Percentiles rank a stretch among this genome's conserved stretches.
Conservation (phyloP, 768 basidiomycete species). For the Phanerodontia chrysosporium region DNA sequence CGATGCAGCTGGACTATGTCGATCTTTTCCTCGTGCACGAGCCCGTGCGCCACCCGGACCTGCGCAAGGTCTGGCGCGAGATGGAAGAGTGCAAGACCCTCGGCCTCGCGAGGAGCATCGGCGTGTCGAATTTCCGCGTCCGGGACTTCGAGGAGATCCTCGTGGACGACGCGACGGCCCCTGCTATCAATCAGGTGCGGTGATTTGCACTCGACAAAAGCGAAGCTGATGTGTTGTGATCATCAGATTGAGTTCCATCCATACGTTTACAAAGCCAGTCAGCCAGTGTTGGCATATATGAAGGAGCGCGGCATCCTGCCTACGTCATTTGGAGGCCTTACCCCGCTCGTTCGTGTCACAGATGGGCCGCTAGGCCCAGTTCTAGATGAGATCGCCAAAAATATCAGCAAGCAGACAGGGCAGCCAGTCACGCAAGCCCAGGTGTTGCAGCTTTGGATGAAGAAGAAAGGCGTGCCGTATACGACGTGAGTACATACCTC, state of each 20-base stretch:
- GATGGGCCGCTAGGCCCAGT: constrained; percentile 39
- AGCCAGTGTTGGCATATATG: constrained; percentile 30
- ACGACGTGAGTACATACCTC: constrained; percentile 25
- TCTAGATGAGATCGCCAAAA: constrained; percentile 27
- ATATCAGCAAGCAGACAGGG: constrained; percentile 18
- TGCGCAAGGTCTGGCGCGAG: constrained; percentile 38
- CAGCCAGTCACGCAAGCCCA: constrained; percentile 25
- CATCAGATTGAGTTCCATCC: constrained; percentile 55
- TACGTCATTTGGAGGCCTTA: constrained; percentile 37
- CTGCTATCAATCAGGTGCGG: constrained; percentile 50
- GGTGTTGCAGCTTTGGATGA: constrained; percentile 29
- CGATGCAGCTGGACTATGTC: constrained; percentile 36
- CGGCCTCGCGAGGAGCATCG: constrained; percentile 38
- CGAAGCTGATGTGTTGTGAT: too few species aligned
- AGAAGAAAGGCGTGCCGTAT: constrained; percentile 26
- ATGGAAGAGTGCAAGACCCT: constrained; percentile 40
- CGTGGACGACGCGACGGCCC: constrained; percentile 37
- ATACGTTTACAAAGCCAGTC: constrained; percentile 42
- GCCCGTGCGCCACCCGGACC: constrained; percentile 19
- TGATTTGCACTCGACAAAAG: not conserved
- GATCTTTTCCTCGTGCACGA: constrained; percentile 46
- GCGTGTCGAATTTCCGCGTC: constrained; percentile 52
- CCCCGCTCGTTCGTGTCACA: constrained; percentile 31
- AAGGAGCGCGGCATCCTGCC: constrained; percentile 35
- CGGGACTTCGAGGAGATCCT: constrained; percentile 41